phyloP scores from a whole-genome alignment of 495 filamentous ascomycete species.

The Penicillium macrosclerotiorum region DNA sequence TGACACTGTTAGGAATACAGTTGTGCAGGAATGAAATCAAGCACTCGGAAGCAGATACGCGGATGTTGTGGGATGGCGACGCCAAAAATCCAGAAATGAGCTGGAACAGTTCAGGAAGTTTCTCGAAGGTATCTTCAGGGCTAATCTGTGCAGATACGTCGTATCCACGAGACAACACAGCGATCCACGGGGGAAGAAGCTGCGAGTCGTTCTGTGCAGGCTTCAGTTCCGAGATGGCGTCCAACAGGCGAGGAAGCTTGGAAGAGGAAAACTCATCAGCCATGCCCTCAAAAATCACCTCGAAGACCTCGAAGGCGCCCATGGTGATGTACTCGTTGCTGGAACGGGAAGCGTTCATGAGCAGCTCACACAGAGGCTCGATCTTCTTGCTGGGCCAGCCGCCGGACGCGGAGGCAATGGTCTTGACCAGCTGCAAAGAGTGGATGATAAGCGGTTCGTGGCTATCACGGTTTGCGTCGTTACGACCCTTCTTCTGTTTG shows the following conservation, averaged over 20 bases:
- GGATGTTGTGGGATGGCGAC: constrained; percentile 86
- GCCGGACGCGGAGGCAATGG: constrained; percentile 76
- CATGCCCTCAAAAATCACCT: constrained; percentile 90
- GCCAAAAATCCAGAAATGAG: constrained; percentile 75
- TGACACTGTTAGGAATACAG: constrained; percentile 74
- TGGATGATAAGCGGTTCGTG: constrained; percentile 86
- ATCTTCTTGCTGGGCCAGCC: constrained; percentile 98
- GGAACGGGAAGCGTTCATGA: constrained; percentile 82
- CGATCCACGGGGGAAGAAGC: constrained; percentile 92
- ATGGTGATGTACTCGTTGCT: constrained; percentile 94
- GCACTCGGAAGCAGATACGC: constrained; percentile 90
- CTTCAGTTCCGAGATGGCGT: constrained; percentile 82
- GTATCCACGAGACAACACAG: constrained; percentile 88
- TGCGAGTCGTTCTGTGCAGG: constrained; percentile 90
- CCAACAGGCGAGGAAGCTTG: constrained; percentile 84
- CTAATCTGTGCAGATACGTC: constrained; percentile 87
- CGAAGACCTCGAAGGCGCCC: constrained; percentile 94
- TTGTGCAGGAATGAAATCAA: constrained; percentile 87
- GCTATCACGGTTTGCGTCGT: constrained; percentile 47
- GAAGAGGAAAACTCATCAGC: constrained; percentile 78
- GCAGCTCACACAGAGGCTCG: constrained; percentile 80
- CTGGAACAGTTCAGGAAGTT: constrained; percentile 76
- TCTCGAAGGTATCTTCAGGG: constrained; percentile 83
- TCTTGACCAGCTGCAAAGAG: constrained; percentile 85
- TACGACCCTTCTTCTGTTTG: constrained; percentile 64